Conservation (phyloP, 2,329 filamentous ascomycete genomes). For the Cordyceps sp. region DNA sequence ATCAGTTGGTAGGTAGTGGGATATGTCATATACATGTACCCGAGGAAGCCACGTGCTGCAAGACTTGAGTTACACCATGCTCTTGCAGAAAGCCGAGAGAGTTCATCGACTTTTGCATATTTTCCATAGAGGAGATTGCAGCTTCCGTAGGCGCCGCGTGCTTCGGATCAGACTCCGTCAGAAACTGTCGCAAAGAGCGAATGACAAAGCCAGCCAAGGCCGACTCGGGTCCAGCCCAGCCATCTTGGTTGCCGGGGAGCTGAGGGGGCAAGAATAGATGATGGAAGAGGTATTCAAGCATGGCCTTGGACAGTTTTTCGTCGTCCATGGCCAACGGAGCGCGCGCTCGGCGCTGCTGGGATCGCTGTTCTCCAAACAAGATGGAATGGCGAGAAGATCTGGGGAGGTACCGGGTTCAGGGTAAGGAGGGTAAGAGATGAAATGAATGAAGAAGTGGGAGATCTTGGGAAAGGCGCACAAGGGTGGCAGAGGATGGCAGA, state of each 20-base stretch:
- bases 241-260: slow-evolving; percentile 1
- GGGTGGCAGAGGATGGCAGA: too few relatives aligned
- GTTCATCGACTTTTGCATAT: background rate
- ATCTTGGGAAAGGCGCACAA: too few relatives aligned
- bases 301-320: background rate
- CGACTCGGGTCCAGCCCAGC: background rate
- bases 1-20: too few relatives aligned
- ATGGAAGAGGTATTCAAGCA: background rate
- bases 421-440: too few relatives aligned
- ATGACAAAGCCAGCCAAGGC: background rate
- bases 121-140: background rate
- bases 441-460: too few relatives aligned
- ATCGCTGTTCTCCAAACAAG: too few relatives aligned
- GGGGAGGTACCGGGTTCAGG: too few relatives aligned
- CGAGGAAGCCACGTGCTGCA: background rate
- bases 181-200: background rate
- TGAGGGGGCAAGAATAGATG: slow-evolving; percentile 1
- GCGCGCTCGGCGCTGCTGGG: background rate
- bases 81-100: background rate
- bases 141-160: background rate
- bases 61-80: background rate
- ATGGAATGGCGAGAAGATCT: too few relatives aligned
- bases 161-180: background rate
- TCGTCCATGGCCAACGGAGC: background rate
- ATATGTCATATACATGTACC: too few relatives aligned